Evolutionary conservation across 345 rosid genomes (phyloP).

Genomic region (Durio zibethinus): DNA sequence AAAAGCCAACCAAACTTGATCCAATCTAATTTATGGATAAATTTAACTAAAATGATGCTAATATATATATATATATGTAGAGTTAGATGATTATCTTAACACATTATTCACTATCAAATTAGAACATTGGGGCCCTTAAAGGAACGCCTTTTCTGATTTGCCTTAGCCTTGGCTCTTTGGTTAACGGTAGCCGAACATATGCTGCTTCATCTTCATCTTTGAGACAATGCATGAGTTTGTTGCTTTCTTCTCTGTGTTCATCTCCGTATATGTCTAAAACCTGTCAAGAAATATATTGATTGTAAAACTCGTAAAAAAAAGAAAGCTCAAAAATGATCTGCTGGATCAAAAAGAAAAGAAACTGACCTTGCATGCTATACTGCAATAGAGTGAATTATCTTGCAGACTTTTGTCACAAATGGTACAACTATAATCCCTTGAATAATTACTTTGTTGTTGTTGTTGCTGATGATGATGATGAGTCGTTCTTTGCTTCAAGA

Average conservation of each 20-base stretch:
- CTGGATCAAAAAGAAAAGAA: neutral
- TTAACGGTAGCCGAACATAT: neutral
- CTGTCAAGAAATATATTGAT: constrained; percentile 1
- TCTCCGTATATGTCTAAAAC: constrained; percentile 19
- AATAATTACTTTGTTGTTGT: constrained; percentile 12
- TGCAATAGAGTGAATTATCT: constrained; percentile 34
- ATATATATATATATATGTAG: no score
- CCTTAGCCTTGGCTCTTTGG: constrained; percentile 2
- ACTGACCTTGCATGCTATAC: constrained; percentile 33
- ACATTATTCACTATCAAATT: neutral
- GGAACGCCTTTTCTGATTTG: constrained; percentile 32
- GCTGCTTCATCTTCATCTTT: constrained; percentile 13
- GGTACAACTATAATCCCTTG: constrained; percentile 24
- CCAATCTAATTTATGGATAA: no score
- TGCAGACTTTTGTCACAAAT: constrained; percentile 28
- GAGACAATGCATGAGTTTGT: neutral
- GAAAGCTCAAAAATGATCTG: no score
- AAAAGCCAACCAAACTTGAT: no score
- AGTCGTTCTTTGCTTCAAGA: constrained; percentile 36
- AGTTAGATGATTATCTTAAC: no score
- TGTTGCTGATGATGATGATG: neutral
- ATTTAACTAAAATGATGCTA: no score
- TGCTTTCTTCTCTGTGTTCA: neutral
- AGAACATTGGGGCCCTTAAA: constrained; percentile 23
- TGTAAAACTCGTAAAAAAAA: neutral